These are phyloP conservation scores for Irpex rosettiformis DNA, from an alignment of 1,284 basidiomycete species.

Conservation along the genomic window DNA sequence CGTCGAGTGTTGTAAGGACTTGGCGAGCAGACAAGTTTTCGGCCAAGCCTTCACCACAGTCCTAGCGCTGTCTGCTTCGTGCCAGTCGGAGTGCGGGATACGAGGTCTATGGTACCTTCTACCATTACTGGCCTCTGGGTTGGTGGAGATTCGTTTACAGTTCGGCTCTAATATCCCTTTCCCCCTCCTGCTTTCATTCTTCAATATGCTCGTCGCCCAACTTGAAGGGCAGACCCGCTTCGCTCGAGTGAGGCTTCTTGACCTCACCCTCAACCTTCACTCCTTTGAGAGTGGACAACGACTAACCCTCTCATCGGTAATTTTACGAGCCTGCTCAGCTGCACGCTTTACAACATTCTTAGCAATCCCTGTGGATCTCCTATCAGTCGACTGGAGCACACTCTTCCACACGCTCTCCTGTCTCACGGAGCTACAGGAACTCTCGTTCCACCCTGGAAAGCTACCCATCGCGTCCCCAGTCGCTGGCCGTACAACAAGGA, in stretches of 20 bases:
- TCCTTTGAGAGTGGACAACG: conserved; percentile 5
- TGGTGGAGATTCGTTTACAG: background rate
- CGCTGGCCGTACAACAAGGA: background rate
- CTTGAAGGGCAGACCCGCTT: background rate
- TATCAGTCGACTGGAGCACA: conserved; percentile 1
- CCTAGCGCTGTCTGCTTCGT: background rate
- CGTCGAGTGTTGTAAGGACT: background rate
- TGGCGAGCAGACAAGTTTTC: background rate
- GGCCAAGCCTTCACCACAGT: background rate
- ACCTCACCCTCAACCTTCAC: background rate
- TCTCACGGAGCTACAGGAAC: conserved; percentile 3
- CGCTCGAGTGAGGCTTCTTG: background rate
- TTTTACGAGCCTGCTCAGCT: background rate
- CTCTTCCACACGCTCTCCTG: background rate
- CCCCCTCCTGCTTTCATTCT: background rate
- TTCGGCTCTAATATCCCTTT: background rate
- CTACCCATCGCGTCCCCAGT: background rate
- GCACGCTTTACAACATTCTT: background rate
- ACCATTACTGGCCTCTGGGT: background rate
- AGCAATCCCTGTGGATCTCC: conserved; percentile 2
- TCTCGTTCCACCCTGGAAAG: background rate
- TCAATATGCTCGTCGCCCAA: background rate
- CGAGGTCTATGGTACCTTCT: background rate
- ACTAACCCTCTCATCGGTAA: conserved; percentile 3
- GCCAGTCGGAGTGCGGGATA: background rate